Evolutionary conservation across 257 asterid species (phyloP).

Genomic region (Solanum microdontum): DNA sequence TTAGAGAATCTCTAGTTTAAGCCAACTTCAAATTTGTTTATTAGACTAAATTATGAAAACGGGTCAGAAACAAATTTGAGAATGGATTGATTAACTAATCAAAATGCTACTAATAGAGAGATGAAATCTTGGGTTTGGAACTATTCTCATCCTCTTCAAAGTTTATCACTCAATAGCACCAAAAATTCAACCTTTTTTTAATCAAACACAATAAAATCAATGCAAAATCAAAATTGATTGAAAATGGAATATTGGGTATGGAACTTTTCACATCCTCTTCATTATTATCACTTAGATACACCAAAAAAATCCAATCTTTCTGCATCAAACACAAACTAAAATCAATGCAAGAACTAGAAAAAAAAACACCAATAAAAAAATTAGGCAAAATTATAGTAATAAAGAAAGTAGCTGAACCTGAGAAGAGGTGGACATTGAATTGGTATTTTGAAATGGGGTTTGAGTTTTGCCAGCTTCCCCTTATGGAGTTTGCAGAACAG

Average conservation of each 20-base stretch:
- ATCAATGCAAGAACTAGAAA: not conserved
- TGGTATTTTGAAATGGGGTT: not conserved
- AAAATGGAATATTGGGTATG: conserved; percentile 37
- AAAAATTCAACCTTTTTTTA: conserved; percentile 11
- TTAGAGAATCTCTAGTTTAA: not conserved
- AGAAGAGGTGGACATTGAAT: not conserved
- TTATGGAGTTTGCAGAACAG: not conserved
- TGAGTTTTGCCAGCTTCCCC: not conserved
- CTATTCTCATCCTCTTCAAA: conserved; percentile 40
- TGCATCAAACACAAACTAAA: not conserved
- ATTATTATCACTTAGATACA: conserved; percentile 37
- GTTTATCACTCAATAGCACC: conserved; percentile 37
- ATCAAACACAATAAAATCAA: not conserved
- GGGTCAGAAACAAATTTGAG: not conserved
- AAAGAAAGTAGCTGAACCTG: not conserved
- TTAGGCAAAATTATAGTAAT: not conserved
- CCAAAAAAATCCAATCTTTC: conserved; percentile 16
- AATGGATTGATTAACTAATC: not conserved
- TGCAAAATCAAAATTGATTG: not conserved
- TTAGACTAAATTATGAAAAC: not conserved
- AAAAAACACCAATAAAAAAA: not conserved
- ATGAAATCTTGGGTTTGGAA: conserved; percentile 40
- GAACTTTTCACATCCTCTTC: conserved; percentile 35
- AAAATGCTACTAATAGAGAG: not conserved
- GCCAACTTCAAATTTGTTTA: not conserved